Evolutionary conservation across 176 grass and related monocot species (phyloP), one percentile per base, ranked within the genome.

Genomic region (Eragrostis curvula): DNA sequence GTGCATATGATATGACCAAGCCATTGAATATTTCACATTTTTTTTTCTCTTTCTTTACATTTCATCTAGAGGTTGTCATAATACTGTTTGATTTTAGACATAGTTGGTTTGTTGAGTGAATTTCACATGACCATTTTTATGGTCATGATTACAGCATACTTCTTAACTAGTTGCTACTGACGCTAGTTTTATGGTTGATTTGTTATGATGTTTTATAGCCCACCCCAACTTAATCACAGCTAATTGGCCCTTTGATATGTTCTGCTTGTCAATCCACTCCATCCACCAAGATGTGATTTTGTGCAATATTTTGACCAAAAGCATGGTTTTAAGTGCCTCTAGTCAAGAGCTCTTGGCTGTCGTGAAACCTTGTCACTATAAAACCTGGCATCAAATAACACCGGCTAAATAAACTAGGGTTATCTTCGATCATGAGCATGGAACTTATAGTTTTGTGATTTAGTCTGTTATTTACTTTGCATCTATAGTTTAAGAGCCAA

Each of bases 1-100:
- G 30, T 53, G 39, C 39, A 57, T 73, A 76, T 77, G 58, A 29
- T 81, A 8, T 66, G 52, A 18, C 5, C 70, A 36, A 75, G 48
- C 32, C 36, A 5, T 70, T 41, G 10, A 14, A 59, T 67, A 16
- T 59, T 25, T 73, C 77, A 65, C 84, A 55, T 14, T 59, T 47
- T 13, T 30, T 36, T 36, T 36, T 36, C 32, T 36, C 32, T 36
- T 36, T 36, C 55, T 58, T 50, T 23, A 40, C 47, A 10, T 84
- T 58, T 66, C 5, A 20, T 74, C 7, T 29, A 14, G 13, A 51
- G 67, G 29, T 45, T 57, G 43, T 73, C 41, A 52, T 67, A 20
- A 53, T 44, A 24, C 13, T 30, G 41, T 17, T 70, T 85, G 70
- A 66, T 65, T 12, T 29, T 72, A 77, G 15, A 57, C 32, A 32